phyloP scores from a whole-genome alignment of 495 filamentous ascomycete species.

The Trichocladium uniseriatum region DNA sequence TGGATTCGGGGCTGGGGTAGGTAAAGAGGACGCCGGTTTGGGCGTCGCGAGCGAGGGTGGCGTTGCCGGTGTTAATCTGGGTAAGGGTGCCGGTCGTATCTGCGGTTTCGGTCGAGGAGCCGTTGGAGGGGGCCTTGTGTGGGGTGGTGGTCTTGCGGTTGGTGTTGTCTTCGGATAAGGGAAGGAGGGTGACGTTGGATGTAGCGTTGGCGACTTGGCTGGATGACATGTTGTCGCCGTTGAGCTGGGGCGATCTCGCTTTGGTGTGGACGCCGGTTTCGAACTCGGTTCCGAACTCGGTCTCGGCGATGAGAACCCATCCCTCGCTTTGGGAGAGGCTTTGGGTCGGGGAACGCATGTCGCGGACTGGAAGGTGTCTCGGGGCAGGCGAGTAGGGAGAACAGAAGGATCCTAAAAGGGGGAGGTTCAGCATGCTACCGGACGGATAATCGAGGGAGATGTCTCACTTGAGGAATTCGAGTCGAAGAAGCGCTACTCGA shows the following conservation, averaged over 20 bases:
- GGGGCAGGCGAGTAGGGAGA: no score
- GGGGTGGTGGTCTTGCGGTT: background rate
- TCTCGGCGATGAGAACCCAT: constrained; percentile 3
- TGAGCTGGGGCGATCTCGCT: constrained; percentile 21
- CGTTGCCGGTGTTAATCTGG: background rate
- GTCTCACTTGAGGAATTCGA: no score
- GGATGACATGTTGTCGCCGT: constrained; percentile 24
- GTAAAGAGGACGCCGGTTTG: background rate
- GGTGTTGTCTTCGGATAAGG: background rate
- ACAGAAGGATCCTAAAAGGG: background rate
- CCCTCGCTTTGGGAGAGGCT: background rate
- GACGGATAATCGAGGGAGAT: no score
- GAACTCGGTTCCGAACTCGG: no score
- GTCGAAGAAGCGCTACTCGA: no score
- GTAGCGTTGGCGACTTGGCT: constrained; percentile 9
- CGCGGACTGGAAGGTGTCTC: background rate
- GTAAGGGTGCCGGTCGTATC: constrained; percentile 6
- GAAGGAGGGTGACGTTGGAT: background rate
- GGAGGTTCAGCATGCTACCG: no score
- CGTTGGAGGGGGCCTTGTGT: constrained; percentile 5
- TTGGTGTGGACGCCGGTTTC: constrained; percentile 12
- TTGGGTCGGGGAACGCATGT: background rate
- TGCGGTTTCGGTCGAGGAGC: constrained; percentile 8
- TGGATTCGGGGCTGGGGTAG: background rate
- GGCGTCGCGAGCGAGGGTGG: background rate